A percentile compares a stretch with the other conserved stretches of the same genome.
These are phyloP conservation scores for Penstemon barbatus DNA, from an alignment of 257 asterid species.

Conservation along the genomic window DNA sequence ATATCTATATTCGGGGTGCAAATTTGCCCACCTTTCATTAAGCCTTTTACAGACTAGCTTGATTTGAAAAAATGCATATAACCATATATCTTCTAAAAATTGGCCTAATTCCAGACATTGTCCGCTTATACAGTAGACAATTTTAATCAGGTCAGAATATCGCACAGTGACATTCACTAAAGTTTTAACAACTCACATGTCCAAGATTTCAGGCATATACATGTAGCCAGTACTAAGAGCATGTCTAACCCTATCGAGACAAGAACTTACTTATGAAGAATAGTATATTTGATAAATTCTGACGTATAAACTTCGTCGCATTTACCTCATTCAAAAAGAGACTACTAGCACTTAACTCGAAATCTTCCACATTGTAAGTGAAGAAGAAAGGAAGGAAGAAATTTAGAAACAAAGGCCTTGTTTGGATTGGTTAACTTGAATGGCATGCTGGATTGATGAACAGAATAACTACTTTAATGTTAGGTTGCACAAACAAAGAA, in stretches of 20 bases:
- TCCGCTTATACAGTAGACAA: too few species aligned
- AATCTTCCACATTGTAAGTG: background rate
- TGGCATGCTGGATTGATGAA: too few species aligned
- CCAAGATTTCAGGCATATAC: background rate
- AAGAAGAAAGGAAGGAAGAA: background rate
- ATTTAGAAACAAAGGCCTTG: conserved; percentile 6
- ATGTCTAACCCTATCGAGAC: background rate
- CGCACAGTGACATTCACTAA: background rate
- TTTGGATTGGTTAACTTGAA: background rate
- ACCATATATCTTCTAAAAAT: conserved; percentile 18
- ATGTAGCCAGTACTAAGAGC: too few species aligned
- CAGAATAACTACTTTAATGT: too few species aligned
- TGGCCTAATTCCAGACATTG: background rate
- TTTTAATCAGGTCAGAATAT: background rate
- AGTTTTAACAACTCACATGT: background rate
- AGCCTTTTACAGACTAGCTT: background rate
- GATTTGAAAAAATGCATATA: background rate
- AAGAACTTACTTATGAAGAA: too few species aligned
- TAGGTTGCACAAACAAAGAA: too few species aligned
- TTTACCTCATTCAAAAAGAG: background rate
- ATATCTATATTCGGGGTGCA: background rate
- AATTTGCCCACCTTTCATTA: background rate
- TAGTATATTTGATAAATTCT: background rate
- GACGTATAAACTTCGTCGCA: background rate
- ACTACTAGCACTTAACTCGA: background rate